Base-by-base conservation (phyloP, 345 rosid genomes). In the Eutrema japonicum region DNA sequence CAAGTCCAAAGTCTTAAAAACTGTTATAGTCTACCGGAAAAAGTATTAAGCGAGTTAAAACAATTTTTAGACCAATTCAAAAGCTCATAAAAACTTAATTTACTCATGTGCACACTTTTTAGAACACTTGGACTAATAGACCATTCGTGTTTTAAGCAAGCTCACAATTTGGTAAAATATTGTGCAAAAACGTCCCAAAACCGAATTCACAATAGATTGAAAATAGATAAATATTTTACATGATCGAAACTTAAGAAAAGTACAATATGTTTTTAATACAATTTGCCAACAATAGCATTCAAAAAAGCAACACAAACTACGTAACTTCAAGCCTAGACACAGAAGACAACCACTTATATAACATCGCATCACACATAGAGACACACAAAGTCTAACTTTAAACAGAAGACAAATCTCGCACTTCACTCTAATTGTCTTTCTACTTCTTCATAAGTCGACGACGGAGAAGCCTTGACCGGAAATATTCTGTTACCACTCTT, bases 401-500 rank as follows among this genome's bases (percentile, higher is more conserved):
- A 50, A 60, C 40, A 68, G 10, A 68, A 52, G 33, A 61, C 10
- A 60, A n/a, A 51, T 51, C 64, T 68, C 63, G 53, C 56, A 35
- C 64, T 51, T 37, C 66, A 68, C 26, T 68, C 64, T n/a, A n/a
- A n/a, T 53, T 52, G 73, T 52, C 46, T 60, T 68, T 22, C 55
- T 41, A 49, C 56, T 42, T n/a, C 32, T 55, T 40, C 59, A 29
- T 29, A 53, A 32, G 78, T 67, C 8, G 68, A 67, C 27, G 56
- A 42, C 3, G 68, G 63, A 58, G 63, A 50, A 49, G 74, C 62
- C 36, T 62, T 76, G 27, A 69, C 73, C 45, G 74, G 79, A 53
- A 76, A 76, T 62, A 76, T 62, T 55, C 78, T 75, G 4, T 61
- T 75, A 36, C 78, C 64, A 32, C 29, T 48, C 46, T 65, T 65